Evolutionary conservation across 306 rosid species (phyloP).

Genomic region (Cucurbita maxima): DNA sequence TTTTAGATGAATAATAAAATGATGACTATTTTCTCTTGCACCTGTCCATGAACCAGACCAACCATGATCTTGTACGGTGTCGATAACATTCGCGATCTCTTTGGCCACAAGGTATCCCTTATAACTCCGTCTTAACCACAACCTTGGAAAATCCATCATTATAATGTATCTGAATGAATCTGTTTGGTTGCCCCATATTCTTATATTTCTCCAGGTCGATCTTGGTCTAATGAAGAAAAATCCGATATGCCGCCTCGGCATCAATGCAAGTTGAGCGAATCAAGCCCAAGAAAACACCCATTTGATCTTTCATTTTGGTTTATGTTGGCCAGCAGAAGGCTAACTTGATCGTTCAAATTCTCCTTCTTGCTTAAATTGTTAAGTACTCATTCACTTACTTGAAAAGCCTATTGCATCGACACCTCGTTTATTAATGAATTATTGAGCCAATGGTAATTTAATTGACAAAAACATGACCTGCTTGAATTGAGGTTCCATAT

Average conservation of each 20-base stretch:
- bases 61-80: constrained; percentile 81
- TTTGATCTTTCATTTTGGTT: background rate
- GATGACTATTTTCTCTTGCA: background rate
- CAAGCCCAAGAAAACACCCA: background rate
- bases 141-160: background rate
- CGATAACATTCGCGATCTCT: constrained; percentile 88
- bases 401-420: background rate
- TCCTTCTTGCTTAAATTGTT: background rate
- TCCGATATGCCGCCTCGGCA: constrained; percentile 70
- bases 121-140: background rate
- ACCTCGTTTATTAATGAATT: background rate
- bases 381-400: background rate
- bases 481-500: background rate
- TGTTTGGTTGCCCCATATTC: background rate
- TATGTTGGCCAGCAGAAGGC: background rate
- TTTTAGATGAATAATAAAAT: background rate
- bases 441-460: background rate
- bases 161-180: background rate
- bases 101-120: constrained; percentile 65
- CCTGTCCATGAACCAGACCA: constrained; percentile 43
- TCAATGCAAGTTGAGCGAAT: background rate
- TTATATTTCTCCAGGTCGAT: constrained; percentile 47
- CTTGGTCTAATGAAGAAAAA: constrained; percentile 78
- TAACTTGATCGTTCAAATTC: background rate
- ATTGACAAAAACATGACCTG: background rate